A percentile compares a stretch with the other conserved stretches of the same genome.
Evolutionary conservation across 306 rosid species (phyloP).

Genomic region (Sechiopsis laciniata): DNA sequence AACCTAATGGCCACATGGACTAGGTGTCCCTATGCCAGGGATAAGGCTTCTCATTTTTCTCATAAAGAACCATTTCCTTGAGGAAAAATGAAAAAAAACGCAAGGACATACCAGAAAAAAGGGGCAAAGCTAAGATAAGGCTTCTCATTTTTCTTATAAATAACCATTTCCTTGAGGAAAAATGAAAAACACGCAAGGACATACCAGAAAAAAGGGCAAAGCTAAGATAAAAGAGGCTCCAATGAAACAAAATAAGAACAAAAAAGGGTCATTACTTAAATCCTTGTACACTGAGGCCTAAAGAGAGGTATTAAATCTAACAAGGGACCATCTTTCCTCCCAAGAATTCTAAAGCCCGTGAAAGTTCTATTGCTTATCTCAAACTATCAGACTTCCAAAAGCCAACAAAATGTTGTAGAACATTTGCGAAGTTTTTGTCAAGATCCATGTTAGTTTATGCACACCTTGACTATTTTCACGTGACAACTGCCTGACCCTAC

Average conservation of each 20-base stretch:
- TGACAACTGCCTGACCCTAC: too few relatives aligned
- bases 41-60: too few relatives aligned
- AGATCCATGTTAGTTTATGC: background rate
- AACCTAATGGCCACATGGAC: background rate
- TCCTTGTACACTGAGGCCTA: background rate
- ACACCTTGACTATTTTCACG: too few relatives aligned
- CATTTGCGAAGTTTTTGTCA: background rate
- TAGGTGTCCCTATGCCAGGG: background rate
- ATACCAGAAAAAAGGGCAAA: background rate
- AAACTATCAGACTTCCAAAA: background rate
- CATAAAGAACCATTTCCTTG: too few relatives aligned
- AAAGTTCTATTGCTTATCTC: background rate
- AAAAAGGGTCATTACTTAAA: background rate
- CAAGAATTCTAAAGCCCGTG: background rate
- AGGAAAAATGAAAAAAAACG: too few relatives aligned
- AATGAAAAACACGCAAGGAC: too few relatives aligned
- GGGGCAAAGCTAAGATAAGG: too few relatives aligned
- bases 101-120: too few relatives aligned
- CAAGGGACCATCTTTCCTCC: background rate
- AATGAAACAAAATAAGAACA: background rate
- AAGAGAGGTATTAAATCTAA: background rate
- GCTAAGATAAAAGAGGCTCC: background rate
- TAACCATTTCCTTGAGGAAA: too few relatives aligned
- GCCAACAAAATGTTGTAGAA: background rate
- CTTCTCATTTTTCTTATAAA: too few relatives aligned